These are phyloP conservation scores for Mortierella sp. DNA, from an alignment of 371 early-diverging fungal species.

Conservation along the genomic window DNA sequence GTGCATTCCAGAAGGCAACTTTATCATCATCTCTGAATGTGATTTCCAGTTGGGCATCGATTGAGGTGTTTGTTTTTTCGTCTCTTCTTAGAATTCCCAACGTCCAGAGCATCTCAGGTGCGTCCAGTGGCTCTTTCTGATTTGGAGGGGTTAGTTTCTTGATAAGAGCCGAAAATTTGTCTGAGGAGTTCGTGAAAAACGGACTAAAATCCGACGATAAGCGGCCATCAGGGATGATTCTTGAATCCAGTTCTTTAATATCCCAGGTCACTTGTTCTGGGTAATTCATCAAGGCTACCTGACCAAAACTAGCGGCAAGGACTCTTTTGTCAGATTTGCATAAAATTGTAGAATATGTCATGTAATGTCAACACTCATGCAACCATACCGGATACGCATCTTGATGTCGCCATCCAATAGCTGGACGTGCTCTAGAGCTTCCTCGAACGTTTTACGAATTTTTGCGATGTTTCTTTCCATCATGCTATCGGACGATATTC, in stretches of 20 bases:
- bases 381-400: constrained; percentile 45
- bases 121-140: background rate
- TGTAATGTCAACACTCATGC: background rate
- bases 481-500: constrained; percentile 26
- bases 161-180: constrained; percentile 5
- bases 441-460: constrained; percentile 17
- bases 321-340: background rate
- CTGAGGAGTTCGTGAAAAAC: constrained; percentile 19
- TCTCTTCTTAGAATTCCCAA: constrained; percentile 19
- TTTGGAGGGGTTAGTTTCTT: constrained; percentile 14
- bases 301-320: constrained; percentile 27
- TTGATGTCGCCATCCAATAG: constrained; percentile 35
- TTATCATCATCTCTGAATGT: constrained; percentile 38
- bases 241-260: constrained; percentile 15
- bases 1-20: constrained; percentile 46
- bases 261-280: constrained; percentile 10
- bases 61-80: background rate
- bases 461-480: constrained; percentile 16
- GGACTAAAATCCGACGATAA: constrained; percentile 34
- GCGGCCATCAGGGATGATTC: constrained; percentile 15
- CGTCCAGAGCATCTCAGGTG: constrained; percentile 28
- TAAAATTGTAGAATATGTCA: background rate
- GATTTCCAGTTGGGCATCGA: constrained; percentile 28
- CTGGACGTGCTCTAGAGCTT: constrained; percentile 22
- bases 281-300: constrained; percentile 16